Base-by-base conservation (phyloP, 805 yeast genomes). In the Sungouiozyma intestinalis region DNA sequence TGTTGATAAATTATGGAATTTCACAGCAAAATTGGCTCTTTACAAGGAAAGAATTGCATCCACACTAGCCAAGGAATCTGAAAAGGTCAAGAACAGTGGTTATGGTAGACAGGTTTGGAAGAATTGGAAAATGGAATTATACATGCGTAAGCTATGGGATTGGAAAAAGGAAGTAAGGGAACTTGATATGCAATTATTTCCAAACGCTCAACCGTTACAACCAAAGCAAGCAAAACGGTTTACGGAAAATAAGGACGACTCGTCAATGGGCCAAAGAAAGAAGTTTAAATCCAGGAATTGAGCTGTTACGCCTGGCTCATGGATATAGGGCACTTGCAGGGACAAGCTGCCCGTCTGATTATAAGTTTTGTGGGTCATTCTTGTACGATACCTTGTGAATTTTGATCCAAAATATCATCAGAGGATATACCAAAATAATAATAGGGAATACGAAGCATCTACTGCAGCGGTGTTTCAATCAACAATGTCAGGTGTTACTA, bases 31-130 rank as follows among this genome's bases (percentile, higher is more conserved):
- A 43, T 69, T 88, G 56, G 85, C 85, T 45, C 76, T 81, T 69
- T 85, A 81, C 60, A 83, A 94, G 52, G 97, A 90, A 57, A 73
- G 90, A 50, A 73, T 90, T 46, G 96, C 94, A 0, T 71, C 72
- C 18, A 80, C 79, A 45, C 65, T 90, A 45, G 54, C 67, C 20
- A 71, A 67, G 15, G 73, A 79, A 35, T 73, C 79, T 33, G 81
- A 76, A 33, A 69, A 72, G 46, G 82, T 92, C 36, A 87, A 92
- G 65, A 85, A 80, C 46, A 84, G 95, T 56, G 74, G 69, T 11
- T 92, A 90, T 55, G 98, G 98, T 31, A 76, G 81, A 57, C 72
- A 78, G 52, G 97, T 92, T 1, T 90, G 97, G 97, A 84, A 82
- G 58, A 92, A 90, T 60, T 90, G 97, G 97, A 66, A 74, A 29